Percentiles rank a stretch among this genome's conserved stretches.
Conservation (phyloP, 1,139 yeast genomes). For the Taphrina sp. region DNA sequence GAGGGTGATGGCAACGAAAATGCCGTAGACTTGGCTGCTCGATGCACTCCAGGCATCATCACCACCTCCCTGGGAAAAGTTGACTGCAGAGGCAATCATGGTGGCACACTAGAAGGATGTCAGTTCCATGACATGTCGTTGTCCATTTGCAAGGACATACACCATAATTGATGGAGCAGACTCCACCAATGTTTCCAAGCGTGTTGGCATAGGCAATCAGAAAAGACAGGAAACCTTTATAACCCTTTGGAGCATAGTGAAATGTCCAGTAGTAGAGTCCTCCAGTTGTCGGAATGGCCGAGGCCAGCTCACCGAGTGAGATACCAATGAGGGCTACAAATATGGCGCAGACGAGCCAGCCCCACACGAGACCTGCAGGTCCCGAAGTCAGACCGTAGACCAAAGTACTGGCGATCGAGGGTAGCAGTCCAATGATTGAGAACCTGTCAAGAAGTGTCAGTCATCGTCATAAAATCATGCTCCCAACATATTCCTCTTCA, state of each 20-base stretch:
- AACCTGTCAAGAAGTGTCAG: no score
- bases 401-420: slow-evolving; percentile 55
- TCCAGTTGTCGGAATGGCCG: slow-evolving; percentile 68
- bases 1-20: slow-evolving; percentile 55
- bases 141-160: slow-evolving; percentile 52
- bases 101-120: no score
- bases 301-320: slow-evolving; percentile 60
- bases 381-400: slow-evolving; percentile 53
- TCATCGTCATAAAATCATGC: no score
- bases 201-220: slow-evolving; percentile 62
- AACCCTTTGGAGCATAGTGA: slow-evolving; percentile 54
- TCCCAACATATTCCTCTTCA: no score
- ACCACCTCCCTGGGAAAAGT: neutral
- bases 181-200: slow-evolving; percentile 53
- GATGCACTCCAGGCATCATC: slow-evolving; percentile 43
- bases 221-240: slow-evolving; percentile 52
- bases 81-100: neutral
- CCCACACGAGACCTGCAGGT: slow-evolving; percentile 62
- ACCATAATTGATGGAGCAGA: slow-evolving; percentile 45
- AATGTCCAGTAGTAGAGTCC: slow-evolving; percentile 59
- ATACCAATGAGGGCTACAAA: slow-evolving; percentile 54
- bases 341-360: slow-evolving; percentile 58
- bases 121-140: slow-evolving; percentile 52
- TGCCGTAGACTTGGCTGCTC: slow-evolving; percentile 54
- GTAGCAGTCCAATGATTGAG: slow-evolving; percentile 67